A percentile compares a stretch with the other conserved stretches of the same genome.
Evolutionary conservation across 345 rosid species (phyloP).

Genomic region (Microthlaspi erraticum): DNA sequence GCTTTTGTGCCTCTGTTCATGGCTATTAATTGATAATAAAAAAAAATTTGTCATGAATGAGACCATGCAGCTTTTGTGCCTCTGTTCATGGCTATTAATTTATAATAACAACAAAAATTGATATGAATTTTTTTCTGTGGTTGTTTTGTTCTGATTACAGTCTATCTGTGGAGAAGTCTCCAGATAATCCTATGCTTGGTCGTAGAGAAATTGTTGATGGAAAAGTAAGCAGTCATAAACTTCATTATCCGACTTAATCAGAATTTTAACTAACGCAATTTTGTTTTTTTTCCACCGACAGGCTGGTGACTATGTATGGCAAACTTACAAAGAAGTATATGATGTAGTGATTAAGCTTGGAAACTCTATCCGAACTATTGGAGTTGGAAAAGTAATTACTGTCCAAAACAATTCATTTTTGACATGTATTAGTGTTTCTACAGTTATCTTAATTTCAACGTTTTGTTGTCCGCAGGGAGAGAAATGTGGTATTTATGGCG

Average conservation of each 20-base stretch:
- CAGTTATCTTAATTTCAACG: background rate
- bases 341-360: conserved; percentile 84
- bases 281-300: conserved; percentile 36
- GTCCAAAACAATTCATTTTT: background rate
- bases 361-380: conserved; percentile 79
- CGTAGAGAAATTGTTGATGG: conserved; percentile 76
- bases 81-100: background rate
- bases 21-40: background rate
- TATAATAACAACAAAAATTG: background rate
- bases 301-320: conserved; percentile 93
- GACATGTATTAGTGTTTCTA: background rate
- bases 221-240: conserved; percentile 51
- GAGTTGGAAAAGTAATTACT: conserved; percentile 72
- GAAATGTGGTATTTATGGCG: conserved; percentile 94
- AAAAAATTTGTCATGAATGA: background rate
- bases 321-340: conserved; percentile 77
- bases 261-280: background rate
- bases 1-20: background rate
- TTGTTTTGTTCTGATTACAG: conserved; percentile 35
- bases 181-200: conserved; percentile 88
- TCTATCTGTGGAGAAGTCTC: conserved; percentile 66
- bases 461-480: conserved; percentile 56
- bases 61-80: background rate
- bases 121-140: background rate
- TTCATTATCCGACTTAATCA: conserved; percentile 9